These are phyloP conservation scores for Pythium volutum DNA, from an alignment of 352 stramenopile genomes.

Conservation along the genomic window DNA sequence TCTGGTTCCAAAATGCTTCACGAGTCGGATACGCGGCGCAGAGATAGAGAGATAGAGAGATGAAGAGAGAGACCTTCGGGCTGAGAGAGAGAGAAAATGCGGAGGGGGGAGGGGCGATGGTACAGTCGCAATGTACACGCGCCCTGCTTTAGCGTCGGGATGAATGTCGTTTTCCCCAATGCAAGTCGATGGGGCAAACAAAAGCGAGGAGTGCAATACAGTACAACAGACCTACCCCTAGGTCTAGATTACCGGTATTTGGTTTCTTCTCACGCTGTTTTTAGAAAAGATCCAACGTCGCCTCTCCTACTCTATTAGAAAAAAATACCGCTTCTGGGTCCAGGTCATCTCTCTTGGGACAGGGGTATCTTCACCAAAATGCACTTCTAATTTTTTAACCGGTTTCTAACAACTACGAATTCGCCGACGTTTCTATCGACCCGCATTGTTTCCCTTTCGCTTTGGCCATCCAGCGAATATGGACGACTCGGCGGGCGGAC, in stretches of 20 bases:
- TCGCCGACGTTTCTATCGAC: no score
- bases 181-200: not conserved
- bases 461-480: constrained; percentile 3
- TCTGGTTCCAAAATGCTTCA: not conserved
- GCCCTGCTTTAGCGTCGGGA: not conserved
- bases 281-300: not conserved
- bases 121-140: not conserved
- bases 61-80: not conserved
- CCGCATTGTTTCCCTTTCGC: constrained; percentile 1
- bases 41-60: not conserved
- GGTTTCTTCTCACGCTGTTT: not conserved
- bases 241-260: not conserved
- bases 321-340: no score
- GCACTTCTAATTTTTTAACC: not conserved
- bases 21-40: not conserved
- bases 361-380: not conserved
- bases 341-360: not conserved
- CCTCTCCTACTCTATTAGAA: not conserved
- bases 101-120: not conserved
- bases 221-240: not conserved
- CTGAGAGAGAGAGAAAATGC: not conserved
- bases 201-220: not conserved
- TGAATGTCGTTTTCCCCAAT: constrained; percentile 5
- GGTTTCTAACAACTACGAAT: constrained; percentile 5
- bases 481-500: constrained; percentile 28